Percentiles rank a stretch among this genome's conserved stretches.
Evolutionary conservation across 176 grass and related monocot species (phyloP).

Genomic region (Chloris gayana): DNA sequence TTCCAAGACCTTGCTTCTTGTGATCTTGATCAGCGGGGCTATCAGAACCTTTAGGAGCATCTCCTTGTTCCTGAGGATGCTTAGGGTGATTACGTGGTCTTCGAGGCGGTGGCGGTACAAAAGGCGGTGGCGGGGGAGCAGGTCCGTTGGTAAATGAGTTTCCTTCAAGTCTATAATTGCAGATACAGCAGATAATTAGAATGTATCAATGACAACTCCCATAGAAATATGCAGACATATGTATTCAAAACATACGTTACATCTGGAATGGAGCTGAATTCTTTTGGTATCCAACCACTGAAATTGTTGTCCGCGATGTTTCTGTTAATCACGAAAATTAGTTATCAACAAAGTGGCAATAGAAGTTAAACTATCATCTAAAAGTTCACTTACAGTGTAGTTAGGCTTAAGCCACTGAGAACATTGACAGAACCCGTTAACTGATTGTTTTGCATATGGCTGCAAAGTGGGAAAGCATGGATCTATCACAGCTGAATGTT

Average conservation of each 20-base stretch:
- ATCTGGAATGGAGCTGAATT: constrained; percentile 86
- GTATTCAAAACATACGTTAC: constrained; percentile 59
- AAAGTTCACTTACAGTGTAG: constrained; percentile 74
- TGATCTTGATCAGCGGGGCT: constrained; percentile 37
- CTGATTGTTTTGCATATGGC: constrained; percentile 92
- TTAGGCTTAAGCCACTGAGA: constrained; percentile 69
- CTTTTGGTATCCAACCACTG: constrained; percentile 91
- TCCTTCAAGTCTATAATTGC: constrained; percentile 64
- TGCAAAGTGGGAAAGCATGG: constrained; percentile 47
- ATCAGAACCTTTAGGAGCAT: constrained; percentile 49
- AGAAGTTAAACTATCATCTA: constrained; percentile 22
- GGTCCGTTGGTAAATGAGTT: constrained; percentile 83
- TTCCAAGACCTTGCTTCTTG: constrained; percentile 64
- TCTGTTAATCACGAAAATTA: constrained; percentile 43
- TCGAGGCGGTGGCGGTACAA: constrained; percentile 66
- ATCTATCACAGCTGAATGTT: constrained; percentile 34
- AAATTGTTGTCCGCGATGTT: constrained; percentile 98
- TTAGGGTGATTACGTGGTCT: constrained; percentile 49
- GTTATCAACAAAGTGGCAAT: constrained; percentile 18
- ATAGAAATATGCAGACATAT: neutral
- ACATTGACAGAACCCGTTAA: constrained; percentile 83
- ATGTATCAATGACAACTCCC: constrained; percentile 22
- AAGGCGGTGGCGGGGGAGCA: constrained; percentile 87
- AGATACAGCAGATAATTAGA: constrained; percentile 45
- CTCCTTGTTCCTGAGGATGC: constrained; percentile 37